Base-by-base conservation (phyloP, 1,284 basidiomycete species). In the Moniliophthora roreri region DNA sequence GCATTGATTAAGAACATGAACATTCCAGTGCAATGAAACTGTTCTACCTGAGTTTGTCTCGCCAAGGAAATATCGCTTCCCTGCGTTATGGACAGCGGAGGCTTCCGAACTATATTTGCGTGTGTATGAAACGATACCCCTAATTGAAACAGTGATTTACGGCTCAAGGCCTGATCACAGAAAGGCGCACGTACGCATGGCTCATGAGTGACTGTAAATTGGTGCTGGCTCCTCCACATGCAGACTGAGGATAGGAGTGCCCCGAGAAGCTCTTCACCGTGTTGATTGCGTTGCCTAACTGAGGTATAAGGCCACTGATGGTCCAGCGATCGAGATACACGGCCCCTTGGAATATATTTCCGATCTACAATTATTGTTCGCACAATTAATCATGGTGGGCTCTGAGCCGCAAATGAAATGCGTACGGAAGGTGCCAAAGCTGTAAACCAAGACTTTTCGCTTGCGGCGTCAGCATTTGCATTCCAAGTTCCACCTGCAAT, bases 171-270 rank as follows among this genome's bases (percentile, higher is more conserved):
- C 3, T 21, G n/a, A 0, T 20, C 20, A 21, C 11, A 34, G 18
- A 24, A 23, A 36, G n/a, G 1, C 34, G 10, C 18, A 61, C 73
- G 50, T 52, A 74, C 73, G 72, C 66, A 59, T 78, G 75, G 52
- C 66, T 71, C 72, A 75, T 74, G 20, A 78, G 62, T 23, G 56
- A 63, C 13, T 66, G 62, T 23, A 77, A 58, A 53, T 75, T 68
- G 13, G 75, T 76, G 49, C 64, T 68, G 1, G 74, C 68, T 6
- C 71, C 73, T 3, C 70, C 70, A 57, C 75, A 76, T 3, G 74
- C 74, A 11, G 72, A 74, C 58, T 77, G 75, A 3, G 75, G 75
- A 55, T 76, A 76, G 2, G 72, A 74, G 57, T 77, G 75, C 9
- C 72, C 64, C 1, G 72, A 72, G 55, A 74, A 70, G 20, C 69